Evolutionary conservation across 352 stramenopile genomes (phyloP), one percentile per base, ranked within the genome.

Genomic region (Phytophthora quininea): DNA sequence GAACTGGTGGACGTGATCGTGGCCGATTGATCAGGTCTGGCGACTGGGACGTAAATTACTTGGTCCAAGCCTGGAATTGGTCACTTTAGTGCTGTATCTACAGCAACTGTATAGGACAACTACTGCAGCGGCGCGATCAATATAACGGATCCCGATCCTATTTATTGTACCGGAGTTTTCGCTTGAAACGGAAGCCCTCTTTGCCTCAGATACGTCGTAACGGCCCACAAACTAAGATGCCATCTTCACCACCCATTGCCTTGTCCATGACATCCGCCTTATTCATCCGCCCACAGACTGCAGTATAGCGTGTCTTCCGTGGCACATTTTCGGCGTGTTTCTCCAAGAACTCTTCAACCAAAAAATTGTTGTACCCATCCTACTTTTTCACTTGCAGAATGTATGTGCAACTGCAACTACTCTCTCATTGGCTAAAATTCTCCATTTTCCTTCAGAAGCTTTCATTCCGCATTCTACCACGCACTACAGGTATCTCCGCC

Each of bases 321-420:
- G 19, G 19, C 19, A 24, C 19, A 24, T 24, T 24, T 24, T 24
- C 19, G 19, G 19, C 19, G 19, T 24, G 19, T 24, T 24, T 24
- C 19, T 24, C 19, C 19, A 24, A 24, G 19, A 24, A 24, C 19
- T 24, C 19, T 24, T 24, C 19, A 24, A 24, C 19, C 19, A 24
- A 24, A 24, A 24, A 24, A 24, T 24, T 24, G 19, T 24, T 24
- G 19, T 24, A 24, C 19, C 19, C 19, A 24, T 24, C 19, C 35
- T 40, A 40, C 6, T 11, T 48, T 24, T 11, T 8, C 53, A 59
- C 64, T 63, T 30, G 52, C 7, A 54, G 54, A 74, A 47, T 63
- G 61, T 70, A 74, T 59, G 37, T 11, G 11, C 50, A 63, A 48
- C 6, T 62, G 67, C 60, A 70, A 60, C 40, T 65, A 63, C 43